Evolutionary conservation across 1,284 basidiomycete genomes (phyloP).

Genomic region (Ustilago hordei): DNA sequence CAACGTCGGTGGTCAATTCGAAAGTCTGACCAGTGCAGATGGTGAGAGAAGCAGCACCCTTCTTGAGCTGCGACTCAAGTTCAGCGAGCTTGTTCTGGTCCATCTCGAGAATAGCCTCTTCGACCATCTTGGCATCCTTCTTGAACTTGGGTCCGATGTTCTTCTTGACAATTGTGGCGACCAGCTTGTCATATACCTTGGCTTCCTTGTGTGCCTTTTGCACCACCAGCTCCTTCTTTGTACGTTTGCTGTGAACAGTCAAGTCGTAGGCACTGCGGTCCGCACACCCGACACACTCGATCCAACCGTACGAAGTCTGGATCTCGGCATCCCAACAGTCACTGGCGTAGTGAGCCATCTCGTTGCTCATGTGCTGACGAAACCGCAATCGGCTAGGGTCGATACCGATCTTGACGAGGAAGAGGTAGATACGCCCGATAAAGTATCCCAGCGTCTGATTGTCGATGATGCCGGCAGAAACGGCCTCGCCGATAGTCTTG

Average conservation of each 20-base stretch:
- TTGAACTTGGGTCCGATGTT: constrained; percentile 89
- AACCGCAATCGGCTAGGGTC: constrained; percentile 87
- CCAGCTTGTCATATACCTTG: constrained; percentile 79
- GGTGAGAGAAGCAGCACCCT: constrained; percentile 73
- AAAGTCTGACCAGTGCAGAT: constrained; percentile 75
- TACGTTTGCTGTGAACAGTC: constrained; percentile 74
- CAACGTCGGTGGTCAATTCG: constrained; percentile 79
- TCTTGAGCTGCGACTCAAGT: constrained; percentile 79
- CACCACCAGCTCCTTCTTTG: constrained; percentile 78
- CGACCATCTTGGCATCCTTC: constrained; percentile 81
- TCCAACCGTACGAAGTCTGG: constrained; percentile 93
- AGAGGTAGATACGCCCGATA: constrained; percentile 89
- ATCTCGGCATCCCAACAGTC: constrained; percentile 99
- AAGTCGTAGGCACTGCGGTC: constrained; percentile 96
- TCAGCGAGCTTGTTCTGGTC: constrained; percentile 78
- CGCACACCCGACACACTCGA: constrained; percentile 99
- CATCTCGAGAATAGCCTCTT: constrained; percentile 78
- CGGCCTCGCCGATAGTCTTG: constrained; percentile 89
- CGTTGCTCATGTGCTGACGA: constrained; percentile 95
- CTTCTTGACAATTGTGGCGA: constrained; percentile 88
- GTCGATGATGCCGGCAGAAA: constrained; percentile 84
- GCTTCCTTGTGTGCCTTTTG: constrained; percentile 87
- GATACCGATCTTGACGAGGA: constrained; percentile 92
- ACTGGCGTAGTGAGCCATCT: constrained; percentile 99
- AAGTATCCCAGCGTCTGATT: constrained; percentile 99